These are phyloP conservation scores for Santalum album DNA, from an alignment of 164 flowering plant genomes.

Conservation along the genomic window DNA sequence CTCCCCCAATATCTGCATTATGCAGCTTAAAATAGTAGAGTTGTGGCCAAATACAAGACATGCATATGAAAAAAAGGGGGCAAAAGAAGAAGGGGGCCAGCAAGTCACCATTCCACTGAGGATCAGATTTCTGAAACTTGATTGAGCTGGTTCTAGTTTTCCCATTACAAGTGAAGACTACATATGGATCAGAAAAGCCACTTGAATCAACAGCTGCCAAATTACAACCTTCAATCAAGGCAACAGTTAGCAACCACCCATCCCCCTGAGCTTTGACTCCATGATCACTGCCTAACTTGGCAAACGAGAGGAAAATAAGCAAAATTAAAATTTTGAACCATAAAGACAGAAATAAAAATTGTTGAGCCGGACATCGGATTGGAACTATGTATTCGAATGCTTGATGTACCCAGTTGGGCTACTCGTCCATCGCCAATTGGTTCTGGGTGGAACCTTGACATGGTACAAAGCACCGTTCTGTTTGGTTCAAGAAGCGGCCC, in stretches of 20 bases:
- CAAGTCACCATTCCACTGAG: conserved; percentile 82
- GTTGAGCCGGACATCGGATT: background rate
- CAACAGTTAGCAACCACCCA: conserved; percentile 95
- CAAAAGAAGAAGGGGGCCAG: background rate
- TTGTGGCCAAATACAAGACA: background rate
- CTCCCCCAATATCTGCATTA: no score
- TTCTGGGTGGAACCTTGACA: no score
- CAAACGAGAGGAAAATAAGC: background rate
- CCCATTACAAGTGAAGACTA: conserved; percentile 89
- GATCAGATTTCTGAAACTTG: conserved; percentile 79
- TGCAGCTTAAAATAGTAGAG: no score
- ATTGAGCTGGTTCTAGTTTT: conserved; percentile 87
- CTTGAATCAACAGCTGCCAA: conserved; percentile 83
- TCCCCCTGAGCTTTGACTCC: conserved; percentile 95
- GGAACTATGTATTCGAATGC: no score
- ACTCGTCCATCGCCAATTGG: no score
- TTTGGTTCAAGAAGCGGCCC: no score
- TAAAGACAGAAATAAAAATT: background rate
- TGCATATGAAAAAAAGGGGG: background rate
- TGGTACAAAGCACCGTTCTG: no score
- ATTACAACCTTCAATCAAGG: conserved; percentile 77
- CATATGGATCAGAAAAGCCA: conserved; percentile 88
- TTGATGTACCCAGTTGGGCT: no score
- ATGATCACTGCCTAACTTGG: conserved; percentile 71
- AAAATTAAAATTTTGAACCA: background rate